Evolutionary conservation across 2,329 filamentous ascomycete species (phyloP).

Genomic region (Chrysoporthe austroafricana): DNA sequence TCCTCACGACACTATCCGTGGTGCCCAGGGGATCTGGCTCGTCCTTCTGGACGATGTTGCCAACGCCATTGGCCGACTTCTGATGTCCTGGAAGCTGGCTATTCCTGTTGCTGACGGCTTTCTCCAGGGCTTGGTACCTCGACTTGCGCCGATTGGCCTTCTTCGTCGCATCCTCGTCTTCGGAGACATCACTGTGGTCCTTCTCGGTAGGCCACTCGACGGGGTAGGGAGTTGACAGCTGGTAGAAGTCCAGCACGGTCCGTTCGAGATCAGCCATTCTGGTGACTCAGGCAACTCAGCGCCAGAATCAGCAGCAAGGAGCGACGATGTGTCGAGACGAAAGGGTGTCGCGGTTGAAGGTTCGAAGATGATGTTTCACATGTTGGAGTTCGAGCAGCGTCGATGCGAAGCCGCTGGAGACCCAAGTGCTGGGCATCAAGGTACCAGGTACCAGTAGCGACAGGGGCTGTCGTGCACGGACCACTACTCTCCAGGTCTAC

Average conservation of each 20-base stretch:
- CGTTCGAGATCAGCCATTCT: conserved; percentile 73
- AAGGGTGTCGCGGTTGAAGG: not conserved
- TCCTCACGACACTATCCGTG: conserved; percentile 81
- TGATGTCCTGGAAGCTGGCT: conserved; percentile 70
- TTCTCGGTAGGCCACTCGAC: conserved; percentile 85
- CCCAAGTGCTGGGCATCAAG: not conserved
- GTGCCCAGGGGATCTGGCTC: conserved; percentile 92
- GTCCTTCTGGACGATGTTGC: conserved; percentile 84
- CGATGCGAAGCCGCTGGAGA: not conserved
- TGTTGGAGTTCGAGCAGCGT: not conserved
- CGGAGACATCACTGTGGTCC: conserved; percentile 71
- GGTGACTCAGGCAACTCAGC: conserved; percentile 7
- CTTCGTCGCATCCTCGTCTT: conserved; percentile 57
- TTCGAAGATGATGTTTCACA: conserved; percentile 4
- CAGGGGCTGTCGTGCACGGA: not conserved
- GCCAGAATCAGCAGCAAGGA: not conserved
- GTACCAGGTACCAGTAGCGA: not conserved
- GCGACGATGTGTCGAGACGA: not conserved
- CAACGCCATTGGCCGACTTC: conserved; percentile 66
- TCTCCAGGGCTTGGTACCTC: conserved; percentile 82
- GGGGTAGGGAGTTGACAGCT: conserved; percentile 77
- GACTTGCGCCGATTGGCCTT: conserved; percentile 68
- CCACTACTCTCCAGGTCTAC: not conserved
- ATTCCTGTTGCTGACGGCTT: conserved; percentile 69
- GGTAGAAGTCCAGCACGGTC: conserved; percentile 86